phyloP scores from a whole-genome alignment of 2,329 filamentous ascomycete species.

The Ilyonectria sp. region DNA sequence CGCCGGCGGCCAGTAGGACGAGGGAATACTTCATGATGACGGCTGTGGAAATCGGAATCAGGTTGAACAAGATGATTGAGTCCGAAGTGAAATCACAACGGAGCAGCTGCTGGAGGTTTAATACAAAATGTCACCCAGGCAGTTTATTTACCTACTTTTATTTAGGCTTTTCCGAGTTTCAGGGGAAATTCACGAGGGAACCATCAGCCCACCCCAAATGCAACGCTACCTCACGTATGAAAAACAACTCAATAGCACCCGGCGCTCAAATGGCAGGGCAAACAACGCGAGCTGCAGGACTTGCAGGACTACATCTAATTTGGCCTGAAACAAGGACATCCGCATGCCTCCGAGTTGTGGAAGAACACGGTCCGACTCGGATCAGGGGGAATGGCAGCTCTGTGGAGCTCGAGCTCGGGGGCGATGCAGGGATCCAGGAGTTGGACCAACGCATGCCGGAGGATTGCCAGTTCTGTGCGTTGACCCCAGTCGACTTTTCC shows the following conservation, averaged over 20 bases:
- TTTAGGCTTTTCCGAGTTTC: neutral
- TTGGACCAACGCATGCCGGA: neutral
- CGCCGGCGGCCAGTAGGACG: conserved; percentile 17
- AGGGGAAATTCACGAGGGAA: neutral
- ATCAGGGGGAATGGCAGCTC: neutral
- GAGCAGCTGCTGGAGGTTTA: neutral
- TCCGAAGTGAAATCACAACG: neutral
- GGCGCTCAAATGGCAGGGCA: neutral
- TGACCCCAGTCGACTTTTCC: neutral
- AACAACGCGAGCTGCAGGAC: neutral
- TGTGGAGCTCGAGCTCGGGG: neutral
- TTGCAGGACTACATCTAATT: conserved; percentile 1
- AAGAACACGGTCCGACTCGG: conserved; percentile 20
- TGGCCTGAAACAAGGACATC: conserved; percentile 4
- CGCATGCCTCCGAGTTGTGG: conserved; percentile 22
- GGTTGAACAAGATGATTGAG: neutral
- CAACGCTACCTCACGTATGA: neutral
- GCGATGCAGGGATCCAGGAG: neutral
- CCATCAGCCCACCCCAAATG: neutral
- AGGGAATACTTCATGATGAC: conserved; percentile 28
- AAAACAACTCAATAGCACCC: neutral
- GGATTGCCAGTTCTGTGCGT: neutral
- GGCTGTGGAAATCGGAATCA: neutral
- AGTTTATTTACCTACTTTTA: neutral
- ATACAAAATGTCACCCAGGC: neutral